phyloP scores from a whole-genome alignment of 441 rosid genomes.

The Syzygium syzygioides region DNA sequence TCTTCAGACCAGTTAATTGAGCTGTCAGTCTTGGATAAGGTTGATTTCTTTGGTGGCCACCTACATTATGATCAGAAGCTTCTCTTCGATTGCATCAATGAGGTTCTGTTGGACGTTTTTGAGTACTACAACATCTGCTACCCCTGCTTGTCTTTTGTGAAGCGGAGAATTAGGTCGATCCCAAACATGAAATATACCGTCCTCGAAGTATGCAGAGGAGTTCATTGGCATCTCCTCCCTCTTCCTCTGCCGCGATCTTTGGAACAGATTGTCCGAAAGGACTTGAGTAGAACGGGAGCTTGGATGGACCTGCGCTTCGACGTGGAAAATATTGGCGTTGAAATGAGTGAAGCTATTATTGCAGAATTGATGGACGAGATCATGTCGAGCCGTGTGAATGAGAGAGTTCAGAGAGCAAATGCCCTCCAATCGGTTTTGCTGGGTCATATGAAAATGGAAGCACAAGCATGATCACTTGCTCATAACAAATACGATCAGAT shows the following conservation, averaged over 20 bases:
- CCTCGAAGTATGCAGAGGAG: neutral
- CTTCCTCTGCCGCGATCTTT: conserved; percentile 6
- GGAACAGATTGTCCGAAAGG: conserved; percentile 5
- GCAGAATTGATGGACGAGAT: neutral
- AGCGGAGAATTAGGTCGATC: neutral
- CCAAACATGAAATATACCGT: neutral
- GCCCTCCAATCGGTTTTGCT: neutral
- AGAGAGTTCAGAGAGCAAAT: neutral
- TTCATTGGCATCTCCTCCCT: conserved; percentile 9
- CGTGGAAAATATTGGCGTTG: neutral
- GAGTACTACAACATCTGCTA: neutral
- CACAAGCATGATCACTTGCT: neutral
- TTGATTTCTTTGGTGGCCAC: neutral
- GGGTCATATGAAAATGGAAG: neutral
- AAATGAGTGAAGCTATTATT: conserved; percentile 3
- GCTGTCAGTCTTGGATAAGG: neutral
- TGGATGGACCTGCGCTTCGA: conserved; percentile 8
- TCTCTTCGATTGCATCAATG: conserved; percentile 8
- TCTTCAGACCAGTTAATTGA: neutral
- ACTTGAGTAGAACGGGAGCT: neutral
- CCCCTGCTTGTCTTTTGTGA: neutral
- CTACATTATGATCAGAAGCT: neutral
- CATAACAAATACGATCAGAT: neutral
- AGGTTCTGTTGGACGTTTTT: conserved; percentile 5
- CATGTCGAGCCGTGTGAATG: neutral